These are phyloP conservation scores for Hypoxylon lienhwacheense DNA, from an alignment of 495 filamentous ascomycete species.

Conservation along the genomic window DNA sequence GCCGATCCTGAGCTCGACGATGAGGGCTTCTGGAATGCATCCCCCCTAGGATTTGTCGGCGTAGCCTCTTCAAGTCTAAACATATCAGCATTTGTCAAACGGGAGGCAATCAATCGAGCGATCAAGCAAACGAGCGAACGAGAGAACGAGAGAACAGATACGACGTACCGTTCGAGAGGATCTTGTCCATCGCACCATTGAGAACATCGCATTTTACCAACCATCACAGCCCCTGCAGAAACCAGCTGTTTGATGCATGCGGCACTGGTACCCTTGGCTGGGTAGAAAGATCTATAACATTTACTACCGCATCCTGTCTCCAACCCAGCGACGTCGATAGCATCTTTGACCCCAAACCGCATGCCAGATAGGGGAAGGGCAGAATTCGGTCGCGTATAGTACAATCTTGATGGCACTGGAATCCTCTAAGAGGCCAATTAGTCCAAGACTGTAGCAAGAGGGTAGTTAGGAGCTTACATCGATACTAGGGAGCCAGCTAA, in stretches of 20 bases:
- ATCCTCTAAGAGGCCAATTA: conserved; percentile 32
- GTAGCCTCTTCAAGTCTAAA: conserved; percentile 11
- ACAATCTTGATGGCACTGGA: conserved; percentile 57
- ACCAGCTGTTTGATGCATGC: conserved; percentile 58
- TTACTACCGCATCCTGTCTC: conserved; percentile 58
- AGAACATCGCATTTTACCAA: conserved; percentile 65
- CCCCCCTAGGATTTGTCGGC: conserved; percentile 60
- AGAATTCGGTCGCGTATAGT: conserved; percentile 46
- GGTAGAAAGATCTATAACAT: conserved; percentile 46
- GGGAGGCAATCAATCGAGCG: neutral
- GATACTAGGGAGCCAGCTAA: conserved; percentile 3
- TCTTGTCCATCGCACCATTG: conserved; percentile 57
- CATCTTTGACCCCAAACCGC: conserved; percentile 65
- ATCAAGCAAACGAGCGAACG: neutral
- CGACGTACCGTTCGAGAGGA: conserved; percentile 56
- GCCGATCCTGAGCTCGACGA: conserved; percentile 54
- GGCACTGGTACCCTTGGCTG: conserved; percentile 48
- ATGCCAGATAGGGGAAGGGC: conserved; percentile 52
- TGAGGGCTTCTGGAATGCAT: conserved; percentile 56
- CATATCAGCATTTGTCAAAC: neutral
- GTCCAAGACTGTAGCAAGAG: neutral
- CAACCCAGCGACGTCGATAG: conserved; percentile 60
- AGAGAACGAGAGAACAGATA: too few species aligned
- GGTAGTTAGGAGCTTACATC: neutral
- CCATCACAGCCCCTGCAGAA: conserved; percentile 59